A percentile compares a stretch with the other conserved stretches of the same genome.
phyloP scores from a whole-genome alignment of 139 green algal genomes.

The Chlamydomonas asymmetrica region DNA sequence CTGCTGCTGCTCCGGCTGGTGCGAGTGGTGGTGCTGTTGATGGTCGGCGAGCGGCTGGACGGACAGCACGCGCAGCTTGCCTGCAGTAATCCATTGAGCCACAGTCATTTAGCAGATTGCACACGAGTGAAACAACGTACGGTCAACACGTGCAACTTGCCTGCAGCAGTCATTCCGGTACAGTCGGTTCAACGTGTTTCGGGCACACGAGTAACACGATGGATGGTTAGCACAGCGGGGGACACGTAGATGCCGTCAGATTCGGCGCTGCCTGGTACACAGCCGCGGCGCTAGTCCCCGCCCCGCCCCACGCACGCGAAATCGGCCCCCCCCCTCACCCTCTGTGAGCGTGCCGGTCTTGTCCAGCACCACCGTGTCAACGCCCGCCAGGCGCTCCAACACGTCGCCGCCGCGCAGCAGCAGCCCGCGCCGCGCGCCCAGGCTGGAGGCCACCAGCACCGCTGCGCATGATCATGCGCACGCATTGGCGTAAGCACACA shows the following conservation, averaged over 20 bases:
- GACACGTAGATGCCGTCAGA: too few relatives aligned
- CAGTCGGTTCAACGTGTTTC: too few relatives aligned
- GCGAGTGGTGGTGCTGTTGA: too few relatives aligned
- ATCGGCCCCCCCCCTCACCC: slow-evolving; percentile 42
- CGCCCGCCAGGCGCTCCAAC: slow-evolving; percentile 74
- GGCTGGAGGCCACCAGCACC: slow-evolving; percentile 83
- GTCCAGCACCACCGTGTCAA: slow-evolving; percentile 86
- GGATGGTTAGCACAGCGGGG: too few relatives aligned
- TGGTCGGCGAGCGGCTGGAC: neutral
- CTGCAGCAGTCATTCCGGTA: too few relatives aligned
- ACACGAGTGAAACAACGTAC: too few relatives aligned
- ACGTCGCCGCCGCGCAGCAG: slow-evolving; percentile 88
- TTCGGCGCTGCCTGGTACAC: neutral
- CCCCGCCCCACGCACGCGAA: too few relatives aligned
- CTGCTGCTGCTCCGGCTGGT: neutral
- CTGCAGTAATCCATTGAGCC: neutral
- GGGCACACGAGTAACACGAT: too few relatives aligned
- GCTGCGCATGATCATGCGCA: too few relatives aligned
- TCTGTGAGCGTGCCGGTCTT: slow-evolving; percentile 97
- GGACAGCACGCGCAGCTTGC: slow-evolving; percentile 21
- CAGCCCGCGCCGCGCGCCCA: slow-evolving; percentile 79
- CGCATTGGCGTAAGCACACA: too few relatives aligned
- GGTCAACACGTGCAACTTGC: slow-evolving; percentile 45
- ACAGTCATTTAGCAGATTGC: neutral
- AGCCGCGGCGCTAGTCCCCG: neutral